Evolutionary conservation across 768 basidiomycete species (phyloP).

Genomic region (Mycena haematopus): DNA sequence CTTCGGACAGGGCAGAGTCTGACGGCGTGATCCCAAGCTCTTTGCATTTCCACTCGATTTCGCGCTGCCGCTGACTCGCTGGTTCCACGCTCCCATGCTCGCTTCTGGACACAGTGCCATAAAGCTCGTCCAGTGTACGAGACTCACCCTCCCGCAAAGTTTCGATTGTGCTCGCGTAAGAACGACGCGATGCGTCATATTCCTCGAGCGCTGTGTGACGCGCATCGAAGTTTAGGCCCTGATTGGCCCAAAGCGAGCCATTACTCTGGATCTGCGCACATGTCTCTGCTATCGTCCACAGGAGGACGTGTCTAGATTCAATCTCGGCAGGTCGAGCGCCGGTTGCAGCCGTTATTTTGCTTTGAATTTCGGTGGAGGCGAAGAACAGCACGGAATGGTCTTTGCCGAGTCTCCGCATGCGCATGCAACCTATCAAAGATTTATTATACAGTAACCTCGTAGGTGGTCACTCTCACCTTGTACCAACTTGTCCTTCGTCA

Average conservation of each 20-base stretch:
- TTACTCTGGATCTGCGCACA: slow-evolving; percentile 14
- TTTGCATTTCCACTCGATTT: neutral
- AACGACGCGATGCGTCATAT: neutral
- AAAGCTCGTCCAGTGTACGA: slow-evolving; percentile 18
- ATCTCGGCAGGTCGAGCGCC: neutral
- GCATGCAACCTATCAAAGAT: slow-evolving; percentile 53
- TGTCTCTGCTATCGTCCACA: slow-evolving; percentile 16
- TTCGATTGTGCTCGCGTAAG: neutral
- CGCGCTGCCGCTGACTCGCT: neutral
- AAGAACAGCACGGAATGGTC: slow-evolving; percentile 44
- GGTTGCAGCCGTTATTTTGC: slow-evolving; percentile 7
- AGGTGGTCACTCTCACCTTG: slow-evolving; percentile 46
- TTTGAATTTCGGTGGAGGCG: slow-evolving; percentile 12
- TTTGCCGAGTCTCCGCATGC: slow-evolving; percentile 55
- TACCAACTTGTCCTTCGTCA: slow-evolving; percentile 57
- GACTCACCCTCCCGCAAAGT: slow-evolving; percentile 14
- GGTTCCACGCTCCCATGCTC: neutral
- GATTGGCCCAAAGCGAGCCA: slow-evolving; percentile 23
- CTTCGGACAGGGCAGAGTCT: slow-evolving; percentile 11
- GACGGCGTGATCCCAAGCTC: slow-evolving; percentile 2
- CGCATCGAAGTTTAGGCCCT: slow-evolving; percentile 18
- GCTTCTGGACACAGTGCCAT: neutral
- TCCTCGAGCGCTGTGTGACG: slow-evolving; percentile 15
- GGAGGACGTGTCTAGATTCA: slow-evolving; percentile 18
- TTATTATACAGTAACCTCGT: neutral